A percentile compares a stretch with the other conserved stretches of the same genome.
These are phyloP conservation scores for Penicillium digitatum DNA, from an alignment of 2,329 filamentous ascomycete genomes.

Conservation along the genomic window DNA sequence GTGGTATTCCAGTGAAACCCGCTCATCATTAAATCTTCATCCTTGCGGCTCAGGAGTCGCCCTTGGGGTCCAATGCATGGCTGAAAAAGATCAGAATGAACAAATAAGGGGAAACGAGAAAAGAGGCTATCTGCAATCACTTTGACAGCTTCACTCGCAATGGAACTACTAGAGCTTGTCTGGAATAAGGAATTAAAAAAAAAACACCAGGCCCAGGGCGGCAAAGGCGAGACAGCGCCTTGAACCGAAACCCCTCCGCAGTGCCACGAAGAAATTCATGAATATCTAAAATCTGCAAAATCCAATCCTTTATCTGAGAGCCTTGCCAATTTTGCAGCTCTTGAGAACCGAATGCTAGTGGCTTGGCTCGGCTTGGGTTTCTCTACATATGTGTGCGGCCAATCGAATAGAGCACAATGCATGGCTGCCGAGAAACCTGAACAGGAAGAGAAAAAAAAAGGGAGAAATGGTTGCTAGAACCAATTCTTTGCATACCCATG, in stretches of 20 bases:
- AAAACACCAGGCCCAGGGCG: background rate
- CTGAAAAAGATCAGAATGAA: constrained; percentile 1
- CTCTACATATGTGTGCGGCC: background rate
- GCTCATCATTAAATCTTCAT: constrained; percentile 10
- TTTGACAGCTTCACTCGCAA: background rate
- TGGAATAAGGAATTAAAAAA: background rate
- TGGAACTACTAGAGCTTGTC: constrained; percentile 1
- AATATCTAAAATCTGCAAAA: background rate
- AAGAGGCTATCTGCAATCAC: background rate
- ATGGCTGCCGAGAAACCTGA: background rate
- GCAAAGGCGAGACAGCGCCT: background rate
- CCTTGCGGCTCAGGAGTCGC: background rate
- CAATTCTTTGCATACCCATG: background rate
- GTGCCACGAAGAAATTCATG: background rate
- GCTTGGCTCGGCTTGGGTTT: constrained; percentile 7
- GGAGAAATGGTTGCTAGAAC: background rate
- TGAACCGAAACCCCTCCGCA: background rate
- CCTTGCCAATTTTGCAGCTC: background rate
- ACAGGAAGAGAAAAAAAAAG: background rate
- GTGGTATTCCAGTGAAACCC: constrained; percentile 8
- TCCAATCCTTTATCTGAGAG: background rate
- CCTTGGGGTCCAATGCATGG: constrained; percentile 9
- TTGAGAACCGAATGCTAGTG: background rate
- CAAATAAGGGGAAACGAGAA: background rate
- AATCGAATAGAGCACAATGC: background rate